Evolutionary conservation across 768 basidiomycete genomes (phyloP), one percentile per base, ranked within the genome.

Genomic region (Panaeolus papilionaceus): DNA sequence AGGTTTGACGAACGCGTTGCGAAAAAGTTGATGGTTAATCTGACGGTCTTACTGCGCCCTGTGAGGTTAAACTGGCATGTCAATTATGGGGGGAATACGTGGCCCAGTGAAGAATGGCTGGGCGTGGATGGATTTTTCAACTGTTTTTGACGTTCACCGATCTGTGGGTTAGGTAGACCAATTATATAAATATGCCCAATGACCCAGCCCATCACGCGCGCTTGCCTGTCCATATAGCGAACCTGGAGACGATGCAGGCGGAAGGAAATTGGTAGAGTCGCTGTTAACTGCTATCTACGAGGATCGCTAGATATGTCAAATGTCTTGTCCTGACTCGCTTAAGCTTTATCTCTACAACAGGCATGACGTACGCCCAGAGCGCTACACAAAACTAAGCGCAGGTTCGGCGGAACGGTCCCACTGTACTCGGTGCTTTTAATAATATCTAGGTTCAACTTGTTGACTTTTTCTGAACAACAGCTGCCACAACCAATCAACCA

Each of bases 361-460:
- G n/a, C 14, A 58, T 58, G 54, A 58, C 54, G 54, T 37, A 58
- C 54, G 54, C 54, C 54, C 54, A 58, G 54, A 58, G 26, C 26
- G 54, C 12, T 49, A 45, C 45, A 45, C 4, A 16, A 23, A 37
- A 9, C 9, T 58, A 58, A 33, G 54, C 54, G 54, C 54, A 58
- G 54, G 54, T 37, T 58, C 54, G 54, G 54, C 12, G 28, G 28
- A 58, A 58, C 54, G 54, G 54, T 16, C 3, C 26, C 33, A 58
- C 12, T 58, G 33, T 58, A 58, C 54, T 58, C 54, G 54, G 54
- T 58, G 54, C 14, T 37, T 58, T 58, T 58, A 58, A 37, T 2
- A 33, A 58, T 58, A 33, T 28, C 54, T 58, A 58, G 28, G 49
- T 51, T 51, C 49, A 51, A 51, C 49, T 28, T 51, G 49, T 58